These are phyloP conservation scores for Acanthamoeba castellanii DNA, from an alignment of 208 protist genomes.

Conservation along the genomic window DNA sequence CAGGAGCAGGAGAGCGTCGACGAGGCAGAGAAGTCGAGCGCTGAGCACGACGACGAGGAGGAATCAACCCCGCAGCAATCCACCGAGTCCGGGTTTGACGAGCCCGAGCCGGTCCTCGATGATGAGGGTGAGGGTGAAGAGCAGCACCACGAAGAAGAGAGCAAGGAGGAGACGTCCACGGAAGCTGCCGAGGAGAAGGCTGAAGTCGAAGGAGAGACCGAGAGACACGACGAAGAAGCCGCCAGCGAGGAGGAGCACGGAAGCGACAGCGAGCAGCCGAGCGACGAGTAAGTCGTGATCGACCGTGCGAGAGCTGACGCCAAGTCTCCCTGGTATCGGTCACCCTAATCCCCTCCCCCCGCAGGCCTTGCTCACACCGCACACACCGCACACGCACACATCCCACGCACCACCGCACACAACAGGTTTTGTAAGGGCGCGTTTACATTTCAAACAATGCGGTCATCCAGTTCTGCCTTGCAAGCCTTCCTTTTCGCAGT, in stretches of 20 bases:
- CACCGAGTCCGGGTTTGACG: not conserved
- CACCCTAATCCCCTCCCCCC: no score
- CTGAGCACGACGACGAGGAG: not conserved
- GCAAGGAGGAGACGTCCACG: not conserved
- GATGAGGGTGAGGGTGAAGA: not conserved
- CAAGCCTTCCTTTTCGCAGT: no score
- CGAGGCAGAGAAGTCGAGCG: not conserved
- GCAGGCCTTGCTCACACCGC: no score
- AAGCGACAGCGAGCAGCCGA: not conserved
- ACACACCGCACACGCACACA: no score
- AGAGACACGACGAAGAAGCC: not conserved
- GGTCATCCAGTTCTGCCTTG: no score
- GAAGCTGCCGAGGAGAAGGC: not conserved
- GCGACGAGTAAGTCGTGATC: not conserved
- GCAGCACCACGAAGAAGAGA: not conserved
- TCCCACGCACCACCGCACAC: no score
- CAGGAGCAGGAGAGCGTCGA: not conserved
- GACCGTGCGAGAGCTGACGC: no score
- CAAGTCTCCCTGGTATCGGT: no score
- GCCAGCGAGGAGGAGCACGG: not conserved
- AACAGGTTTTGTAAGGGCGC: no score
- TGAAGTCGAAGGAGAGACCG: not conserved
- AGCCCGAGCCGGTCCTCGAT: slow-evolving; percentile 14
- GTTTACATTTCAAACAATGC: no score
- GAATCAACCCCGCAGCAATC: not conserved